Evolutionary conservation across 441 rosid species (phyloP), one percentile per base, ranked within the genome.

Genomic region (Pelargonium citronellum): DNA sequence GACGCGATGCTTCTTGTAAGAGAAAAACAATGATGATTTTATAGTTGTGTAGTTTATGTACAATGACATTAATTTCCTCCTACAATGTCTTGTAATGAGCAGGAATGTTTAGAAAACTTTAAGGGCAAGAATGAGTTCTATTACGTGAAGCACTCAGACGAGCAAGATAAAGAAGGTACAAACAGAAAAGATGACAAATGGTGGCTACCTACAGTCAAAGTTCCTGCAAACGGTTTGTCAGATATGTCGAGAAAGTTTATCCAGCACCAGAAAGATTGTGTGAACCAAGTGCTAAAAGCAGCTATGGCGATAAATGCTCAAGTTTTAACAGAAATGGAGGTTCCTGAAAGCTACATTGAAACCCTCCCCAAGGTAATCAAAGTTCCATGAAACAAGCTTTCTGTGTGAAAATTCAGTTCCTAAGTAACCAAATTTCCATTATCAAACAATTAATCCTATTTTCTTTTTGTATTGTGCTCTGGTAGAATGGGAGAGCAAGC

Each of bases 301-400:
- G 97, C 99, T 61, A 90, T 95, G 98, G 97, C 98, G 0, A 95
- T 95, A 10, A 95, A 95, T 74, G 89, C 99, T 61, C 96, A 95
- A 81, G 95, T 92, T 72, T 79, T 95, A 12, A 83, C 92, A 1
- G 99, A 92, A 83, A 92, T 95, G 97, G 87, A 82, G 71, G 75
- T 92, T 72, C 99, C 99, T 0, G 98, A 92, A 70, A 89, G 78
- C 84, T 95, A 92, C 85, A 89, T 92, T 4, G 98, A 95, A 72
- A 87, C 95, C 30, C 96, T 92, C 63, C 98, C 99, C 1, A 95
- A 91, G 96, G 99, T 90, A 79, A 70, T 7, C 5, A 2, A 2
- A 41, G 39, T 8, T 12, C 51, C 51, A 66, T 12, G 30, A 39
- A 77, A 55, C 4, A 34, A 24, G 12, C 46, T 0, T 9, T n/a